Evolutionary conservation across 768 basidiomycete genomes (phyloP).

Genomic region (Leccinum truebloodii): DNA sequence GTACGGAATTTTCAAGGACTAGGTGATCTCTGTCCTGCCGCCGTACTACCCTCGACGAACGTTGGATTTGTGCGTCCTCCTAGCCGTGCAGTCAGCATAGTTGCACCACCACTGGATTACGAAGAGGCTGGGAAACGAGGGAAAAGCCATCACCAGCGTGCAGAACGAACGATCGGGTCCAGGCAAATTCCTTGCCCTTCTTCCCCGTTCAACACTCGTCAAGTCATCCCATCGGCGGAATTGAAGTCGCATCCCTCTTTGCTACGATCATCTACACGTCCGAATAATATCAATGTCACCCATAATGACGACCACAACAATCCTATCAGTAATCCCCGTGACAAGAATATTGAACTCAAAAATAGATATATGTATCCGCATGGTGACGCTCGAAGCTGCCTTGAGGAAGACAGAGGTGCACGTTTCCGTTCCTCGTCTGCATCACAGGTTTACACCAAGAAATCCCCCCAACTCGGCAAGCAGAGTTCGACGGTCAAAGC

Average conservation of each 20-base stretch:
- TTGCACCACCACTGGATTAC: constrained; percentile 27
- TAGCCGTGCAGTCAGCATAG: constrained; percentile 34
- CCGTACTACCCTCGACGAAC: neutral
- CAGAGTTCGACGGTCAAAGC: constrained; percentile 27
- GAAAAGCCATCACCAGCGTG: constrained; percentile 14
- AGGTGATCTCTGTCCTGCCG: neutral
- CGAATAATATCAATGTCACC: constrained; percentile 26
- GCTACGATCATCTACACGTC: constrained; percentile 21
- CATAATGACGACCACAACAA: constrained; percentile 25
- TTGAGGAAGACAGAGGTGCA: constrained; percentile 5
- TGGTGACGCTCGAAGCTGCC: constrained; percentile 11
- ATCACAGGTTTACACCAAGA: constrained; percentile 15
- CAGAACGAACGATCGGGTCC: constrained; percentile 4
- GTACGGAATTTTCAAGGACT: constrained; percentile 5
- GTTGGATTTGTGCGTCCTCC: constrained; percentile 23
- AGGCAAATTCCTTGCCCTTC: constrained; percentile 7
- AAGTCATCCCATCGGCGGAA: constrained; percentile 5
- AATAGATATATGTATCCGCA: constrained; percentile 28
- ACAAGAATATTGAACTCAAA: constrained; percentile 17
- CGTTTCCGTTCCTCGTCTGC: constrained; percentile 14
- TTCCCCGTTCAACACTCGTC: constrained; percentile 9
- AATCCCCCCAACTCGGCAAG: constrained; percentile 14
- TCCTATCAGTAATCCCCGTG: constrained; percentile 22
- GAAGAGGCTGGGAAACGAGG: constrained; percentile 18
- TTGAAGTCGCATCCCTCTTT: constrained; percentile 12